phyloP scores from a whole-genome alignment of 2,329 filamentous ascomycete genomes.

The Chrysoporthe puriensis region DNA sequence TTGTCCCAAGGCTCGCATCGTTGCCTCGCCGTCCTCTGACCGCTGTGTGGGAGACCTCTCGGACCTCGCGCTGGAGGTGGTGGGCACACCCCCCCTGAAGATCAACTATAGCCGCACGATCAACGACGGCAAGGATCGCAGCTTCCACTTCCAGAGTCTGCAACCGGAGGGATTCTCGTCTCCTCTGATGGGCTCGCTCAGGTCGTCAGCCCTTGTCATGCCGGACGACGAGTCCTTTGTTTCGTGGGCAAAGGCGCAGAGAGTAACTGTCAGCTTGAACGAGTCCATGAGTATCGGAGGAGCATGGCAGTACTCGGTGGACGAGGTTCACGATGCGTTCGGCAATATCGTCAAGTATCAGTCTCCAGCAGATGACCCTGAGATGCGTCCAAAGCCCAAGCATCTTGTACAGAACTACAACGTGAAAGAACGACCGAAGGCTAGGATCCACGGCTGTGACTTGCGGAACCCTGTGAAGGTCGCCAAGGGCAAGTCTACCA shows the following conservation, averaged over 20 bases:
- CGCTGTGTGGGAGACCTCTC: constrained; percentile 89
- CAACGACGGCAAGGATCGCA: constrained; percentile 75
- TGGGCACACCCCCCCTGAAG: constrained; percentile 87
- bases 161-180: constrained; percentile 86
- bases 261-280: constrained; percentile 80
- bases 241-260: constrained; percentile 79
- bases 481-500: constrained; percentile 70
- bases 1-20: constrained; percentile 80
- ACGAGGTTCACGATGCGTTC: constrained; percentile 89
- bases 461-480: constrained; percentile 80
- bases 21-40: constrained; percentile 62
- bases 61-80: constrained; percentile 78
- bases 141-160: constrained; percentile 89
- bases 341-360: constrained; percentile 84
- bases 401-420: constrained; percentile 76
- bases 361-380: constrained; percentile 67
- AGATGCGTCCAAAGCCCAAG: constrained; percentile 61
- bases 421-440: constrained; percentile 83
- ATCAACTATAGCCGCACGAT: constrained; percentile 90
- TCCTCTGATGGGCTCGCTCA: constrained; percentile 68
- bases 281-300: constrained; percentile 83
- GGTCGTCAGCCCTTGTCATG: constrained; percentile 59
- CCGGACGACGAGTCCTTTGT: constrained; percentile 64
- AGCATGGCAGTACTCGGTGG: constrained; percentile 85
- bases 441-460: constrained; percentile 75